Evolutionary conservation across 2,329 filamentous ascomycete genomes (phyloP).

Genomic region (Penicillium brevicompactum): DNA sequence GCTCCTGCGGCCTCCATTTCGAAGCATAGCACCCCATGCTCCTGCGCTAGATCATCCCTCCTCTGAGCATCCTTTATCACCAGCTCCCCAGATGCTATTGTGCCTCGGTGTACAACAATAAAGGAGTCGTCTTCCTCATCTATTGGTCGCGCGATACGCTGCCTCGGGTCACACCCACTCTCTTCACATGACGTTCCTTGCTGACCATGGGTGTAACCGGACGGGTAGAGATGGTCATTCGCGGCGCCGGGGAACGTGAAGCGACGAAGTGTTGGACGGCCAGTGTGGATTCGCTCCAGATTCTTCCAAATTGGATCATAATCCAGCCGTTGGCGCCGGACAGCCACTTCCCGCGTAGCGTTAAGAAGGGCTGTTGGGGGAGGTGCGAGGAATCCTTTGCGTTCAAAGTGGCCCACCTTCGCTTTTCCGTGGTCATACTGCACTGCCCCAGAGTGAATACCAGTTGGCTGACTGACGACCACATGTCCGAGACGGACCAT

Average conservation of each 20-base stretch:
- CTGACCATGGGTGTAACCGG: constrained; percentile 10
- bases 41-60: constrained; percentile 13
- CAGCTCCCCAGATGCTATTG: constrained; percentile 22
- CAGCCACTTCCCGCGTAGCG: constrained; percentile 13
- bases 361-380: constrained; percentile 17
- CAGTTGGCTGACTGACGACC: constrained; percentile 20
- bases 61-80: constrained; percentile 20
- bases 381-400: constrained; percentile 12
- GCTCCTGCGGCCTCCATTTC: constrained; percentile 18
- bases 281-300: constrained; percentile 3
- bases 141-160: constrained; percentile 1
- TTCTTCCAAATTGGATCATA: constrained; percentile 9
- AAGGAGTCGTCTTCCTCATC: constrained; percentile 6
- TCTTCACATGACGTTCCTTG: constrained; percentile 9
- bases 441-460: constrained; percentile 9
- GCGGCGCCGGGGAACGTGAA: constrained; percentile 11
- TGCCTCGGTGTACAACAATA: constrained; percentile 20
- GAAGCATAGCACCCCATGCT: constrained; percentile 17
- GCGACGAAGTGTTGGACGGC: background rate
- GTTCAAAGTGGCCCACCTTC: constrained; percentile 6
- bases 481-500: constrained; percentile 24
- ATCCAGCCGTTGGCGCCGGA: background rate
- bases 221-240: constrained; percentile 10
- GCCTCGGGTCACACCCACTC: constrained; percentile 6
- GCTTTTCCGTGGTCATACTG: constrained; percentile 20